Base-by-base conservation (phyloP, 805 yeast genomes). In the Komagataella ulmi region DNA sequence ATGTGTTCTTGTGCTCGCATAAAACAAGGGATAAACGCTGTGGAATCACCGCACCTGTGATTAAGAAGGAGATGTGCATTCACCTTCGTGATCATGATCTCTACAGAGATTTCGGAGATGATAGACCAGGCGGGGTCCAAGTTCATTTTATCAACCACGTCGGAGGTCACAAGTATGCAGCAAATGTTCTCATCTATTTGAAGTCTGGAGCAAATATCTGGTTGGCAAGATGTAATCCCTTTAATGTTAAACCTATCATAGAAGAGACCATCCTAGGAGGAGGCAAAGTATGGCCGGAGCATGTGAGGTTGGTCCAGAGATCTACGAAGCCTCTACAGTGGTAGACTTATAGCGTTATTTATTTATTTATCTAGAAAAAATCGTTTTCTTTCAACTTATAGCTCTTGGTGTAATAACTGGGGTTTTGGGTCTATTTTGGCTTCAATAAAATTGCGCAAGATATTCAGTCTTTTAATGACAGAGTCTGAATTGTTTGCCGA, bases 121-220 rank as follows among this genome's bases (percentile, higher is more conserved):
- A 72, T 49, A 74, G 89, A 51, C 80, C 86, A 0, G 81, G 74
- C 36, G 98, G 97, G 6, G 87, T 84, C 1, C 69, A 71, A 5
- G 88, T 89, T 2, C 71, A 76, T 1, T 89, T 65, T 58, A 76
- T 85, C 30, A 89, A 87, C 60, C 99, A 91, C 65, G 85, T 91
- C 24, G 99, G 99, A 6, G 98, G 98, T 4, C 99, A 91, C 67
- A 93, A 93, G 65, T 93, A 73, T 66, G 88, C 93, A 1, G 97
- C 97, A 2, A 91, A 91, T 64, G 85, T 88, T 3, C 74, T 88
- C 50, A 77, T 91, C 14, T 89, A 88, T 62, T 68, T 81, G 56
- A 80, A 75, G 56, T 68, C 77, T 8, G 95, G 93, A 5, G 85
- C 86, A 57, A 81, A 83, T 53, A 77, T 89, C 24, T 89, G 97